Evolutionary conservation across 148 eudicot genomes (phyloP).

Genomic region (Persicaria tinctoria): DNA sequence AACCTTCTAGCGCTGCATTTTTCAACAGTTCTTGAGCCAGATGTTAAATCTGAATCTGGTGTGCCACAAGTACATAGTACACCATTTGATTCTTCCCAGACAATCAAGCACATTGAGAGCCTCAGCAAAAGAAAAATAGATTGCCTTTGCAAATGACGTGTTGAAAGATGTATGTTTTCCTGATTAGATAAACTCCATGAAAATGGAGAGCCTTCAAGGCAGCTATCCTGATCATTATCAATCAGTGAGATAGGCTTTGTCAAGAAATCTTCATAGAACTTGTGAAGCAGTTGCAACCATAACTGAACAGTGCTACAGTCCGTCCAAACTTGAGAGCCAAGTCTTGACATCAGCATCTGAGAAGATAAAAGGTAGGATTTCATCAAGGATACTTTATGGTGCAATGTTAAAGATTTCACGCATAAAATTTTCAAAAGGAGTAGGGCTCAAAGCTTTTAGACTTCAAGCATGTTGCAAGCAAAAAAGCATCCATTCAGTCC

Average conservation of each 20-base stretch:
- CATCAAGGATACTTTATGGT: not conserved
- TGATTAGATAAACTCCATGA: conserved; percentile 22
- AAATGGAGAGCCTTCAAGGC: conserved; percentile 72
- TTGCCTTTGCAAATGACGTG: conserved; percentile 61
- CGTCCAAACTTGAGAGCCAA: conserved; percentile 36
- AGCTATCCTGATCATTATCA: conserved; percentile 29
- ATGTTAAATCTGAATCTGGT: conserved; percentile 15
- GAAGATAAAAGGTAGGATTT: not conserved
- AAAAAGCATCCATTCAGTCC: not conserved
- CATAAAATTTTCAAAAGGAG: no score
- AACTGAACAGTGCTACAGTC: conserved; percentile 25
- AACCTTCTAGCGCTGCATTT: conserved; percentile 27
- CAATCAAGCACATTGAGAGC: conserved; percentile 49
- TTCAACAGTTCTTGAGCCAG: conserved; percentile 19
- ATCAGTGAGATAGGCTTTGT: conserved; percentile 32
- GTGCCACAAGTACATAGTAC: conserved; percentile 27
- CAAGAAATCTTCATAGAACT: conserved; percentile 56
- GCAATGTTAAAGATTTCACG: not conserved
- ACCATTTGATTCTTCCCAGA: conserved; percentile 23
- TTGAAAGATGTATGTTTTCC: conserved; percentile 21
- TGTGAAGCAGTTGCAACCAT: conserved; percentile 57
- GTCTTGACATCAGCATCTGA: conserved; percentile 82
- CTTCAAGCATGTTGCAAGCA: not conserved
- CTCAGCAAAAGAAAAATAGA: conserved; percentile 62
- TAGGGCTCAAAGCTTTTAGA: not conserved